Evolutionary conservation across 805 yeast species (phyloP).

Genomic region (Blastobotrys terrestris): DNA sequence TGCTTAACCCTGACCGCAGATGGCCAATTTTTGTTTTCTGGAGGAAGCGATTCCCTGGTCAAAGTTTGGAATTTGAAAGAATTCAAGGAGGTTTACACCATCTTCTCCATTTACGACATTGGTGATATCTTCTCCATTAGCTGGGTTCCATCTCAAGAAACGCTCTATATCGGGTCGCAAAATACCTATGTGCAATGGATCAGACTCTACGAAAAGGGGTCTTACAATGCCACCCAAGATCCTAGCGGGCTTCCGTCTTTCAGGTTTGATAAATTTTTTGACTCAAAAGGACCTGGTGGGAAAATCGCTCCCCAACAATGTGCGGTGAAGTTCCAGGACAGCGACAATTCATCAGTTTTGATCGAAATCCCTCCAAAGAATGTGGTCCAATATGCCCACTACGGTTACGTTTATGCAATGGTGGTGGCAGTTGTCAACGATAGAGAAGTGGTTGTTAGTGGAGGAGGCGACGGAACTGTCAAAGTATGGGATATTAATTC

Average conservation of each 20-base stretch:
- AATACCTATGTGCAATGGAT: slow-evolving; percentile 84
- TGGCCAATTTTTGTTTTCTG: slow-evolving; percentile 65
- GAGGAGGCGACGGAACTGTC: slow-evolving; percentile 90
- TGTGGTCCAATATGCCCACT: slow-evolving; percentile 76
- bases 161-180: slow-evolving; percentile 83
- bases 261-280: slow-evolving; percentile 80
- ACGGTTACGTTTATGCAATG: slow-evolving; percentile 82
- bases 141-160: slow-evolving; percentile 53
- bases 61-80: slow-evolving; percentile 70
- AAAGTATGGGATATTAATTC: slow-evolving; percentile 62
- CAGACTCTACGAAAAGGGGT: slow-evolving; percentile 29
- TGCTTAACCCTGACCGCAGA: slow-evolving; percentile 43
- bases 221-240: slow-evolving; percentile 23
- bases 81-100: slow-evolving; percentile 47
- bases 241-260: slow-evolving; percentile 47
- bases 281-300: slow-evolving; percentile 83
- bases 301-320: slow-evolving; percentile 31
- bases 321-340: slow-evolving; percentile 3
- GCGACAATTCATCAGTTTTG: slow-evolving; percentile 10
- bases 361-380: slow-evolving; percentile 58
- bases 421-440: slow-evolving; percentile 28
- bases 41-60: slow-evolving; percentile 84
- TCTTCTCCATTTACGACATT: slow-evolving; percentile 78
- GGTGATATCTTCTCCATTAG: slow-evolving; percentile 88
- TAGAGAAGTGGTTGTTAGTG: slow-evolving; percentile 46